Evolutionary conservation across 768 basidiomycete species (phyloP).

Genomic region (Rhizopogon roseolus): DNA sequence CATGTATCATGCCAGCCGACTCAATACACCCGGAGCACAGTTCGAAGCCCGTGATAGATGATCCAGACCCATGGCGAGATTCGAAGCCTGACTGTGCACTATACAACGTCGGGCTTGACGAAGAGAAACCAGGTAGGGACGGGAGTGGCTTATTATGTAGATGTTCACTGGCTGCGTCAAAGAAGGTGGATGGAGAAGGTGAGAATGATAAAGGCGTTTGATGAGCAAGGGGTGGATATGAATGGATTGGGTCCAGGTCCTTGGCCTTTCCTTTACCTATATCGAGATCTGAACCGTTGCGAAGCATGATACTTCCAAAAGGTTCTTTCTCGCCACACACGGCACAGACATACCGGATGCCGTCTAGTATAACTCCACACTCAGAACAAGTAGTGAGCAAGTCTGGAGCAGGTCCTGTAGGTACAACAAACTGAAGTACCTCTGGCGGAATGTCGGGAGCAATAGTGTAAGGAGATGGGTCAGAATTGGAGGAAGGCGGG

Average conservation of each 20-base stretch:
- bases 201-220: slow-evolving; percentile 19
- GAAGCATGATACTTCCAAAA: slow-evolving; percentile 10
- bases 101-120: slow-evolving; percentile 15
- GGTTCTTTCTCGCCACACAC: slow-evolving; percentile 80
- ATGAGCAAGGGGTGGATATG: slow-evolving; percentile 33
- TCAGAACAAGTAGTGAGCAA: slow-evolving; percentile 78
- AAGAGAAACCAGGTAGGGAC: slow-evolving; percentile 29
- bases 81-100: slow-evolving; percentile 2
- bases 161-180: slow-evolving; percentile 15
- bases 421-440: slow-evolving; percentile 46
- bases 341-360: slow-evolving; percentile 87
- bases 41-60: slow-evolving; percentile 58
- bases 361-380: slow-evolving; percentile 69
- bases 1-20: slow-evolving; percentile 71
- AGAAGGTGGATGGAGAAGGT: slow-evolving; percentile 13
- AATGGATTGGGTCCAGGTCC: slow-evolving; percentile 15
- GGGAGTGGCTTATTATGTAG: slow-evolving; percentile 40
- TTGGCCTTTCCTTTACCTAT: slow-evolving; percentile 45
- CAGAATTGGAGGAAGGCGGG: slow-evolving; percentile 10
- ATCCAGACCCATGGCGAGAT: background rate
- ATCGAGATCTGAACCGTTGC: slow-evolving; percentile 9
- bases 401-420: slow-evolving; percentile 47
- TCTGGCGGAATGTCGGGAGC: slow-evolving; percentile 43
- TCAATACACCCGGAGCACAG: slow-evolving; percentile 81
- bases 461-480: slow-evolving; percentile 13